Evolutionary conservation across 805 yeast genomes (phyloP).

Genomic region (Spathaspora passalidarum): DNA sequence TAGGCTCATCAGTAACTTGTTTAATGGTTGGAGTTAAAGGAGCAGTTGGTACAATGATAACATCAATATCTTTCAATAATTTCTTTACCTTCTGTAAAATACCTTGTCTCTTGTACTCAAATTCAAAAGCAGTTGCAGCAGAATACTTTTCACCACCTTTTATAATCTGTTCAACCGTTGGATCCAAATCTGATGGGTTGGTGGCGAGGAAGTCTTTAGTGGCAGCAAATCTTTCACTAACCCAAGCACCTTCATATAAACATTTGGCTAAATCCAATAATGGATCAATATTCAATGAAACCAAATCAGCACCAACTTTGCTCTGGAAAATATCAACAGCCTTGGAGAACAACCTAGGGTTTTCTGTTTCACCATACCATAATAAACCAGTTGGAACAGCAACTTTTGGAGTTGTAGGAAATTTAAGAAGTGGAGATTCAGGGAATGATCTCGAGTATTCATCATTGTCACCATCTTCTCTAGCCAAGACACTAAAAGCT

Average conservation of each 20-base stretch:
- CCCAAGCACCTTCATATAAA: slow-evolving; percentile 98
- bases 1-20: slow-evolving; percentile 73
- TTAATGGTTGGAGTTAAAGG: slow-evolving; percentile 86
- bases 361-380: slow-evolving; percentile 82
- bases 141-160: slow-evolving; percentile 71
- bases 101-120: slow-evolving; percentile 82
- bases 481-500: slow-evolving; percentile 66
- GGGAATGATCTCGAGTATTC: slow-evolving; percentile 82
- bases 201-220: slow-evolving; percentile 66
- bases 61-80: slow-evolving; percentile 62
- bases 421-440: slow-evolving; percentile 55
- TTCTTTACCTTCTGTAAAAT: slow-evolving; percentile 63
- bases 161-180: slow-evolving; percentile 76
- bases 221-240: slow-evolving; percentile 89
- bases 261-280: slow-evolving; percentile 79
- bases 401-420: slow-evolving; percentile 57
- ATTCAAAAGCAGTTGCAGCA: slow-evolving; percentile 82
- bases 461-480: slow-evolving; percentile 64
- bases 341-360: slow-evolving; percentile 61
- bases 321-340: slow-evolving; percentile 50
- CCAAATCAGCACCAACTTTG: slow-evolving; percentile 49
- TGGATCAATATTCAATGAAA: slow-evolving; percentile 68
- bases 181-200: slow-evolving; percentile 73
- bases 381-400: slow-evolving; percentile 73
- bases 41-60: slow-evolving; percentile 86